A percentile compares a stretch with the other conserved stretches of the same genome.
These are phyloP conservation scores for Patellifolia procumbens DNA, from an alignment of 179 eudicot species.

Conservation along the genomic window DNA sequence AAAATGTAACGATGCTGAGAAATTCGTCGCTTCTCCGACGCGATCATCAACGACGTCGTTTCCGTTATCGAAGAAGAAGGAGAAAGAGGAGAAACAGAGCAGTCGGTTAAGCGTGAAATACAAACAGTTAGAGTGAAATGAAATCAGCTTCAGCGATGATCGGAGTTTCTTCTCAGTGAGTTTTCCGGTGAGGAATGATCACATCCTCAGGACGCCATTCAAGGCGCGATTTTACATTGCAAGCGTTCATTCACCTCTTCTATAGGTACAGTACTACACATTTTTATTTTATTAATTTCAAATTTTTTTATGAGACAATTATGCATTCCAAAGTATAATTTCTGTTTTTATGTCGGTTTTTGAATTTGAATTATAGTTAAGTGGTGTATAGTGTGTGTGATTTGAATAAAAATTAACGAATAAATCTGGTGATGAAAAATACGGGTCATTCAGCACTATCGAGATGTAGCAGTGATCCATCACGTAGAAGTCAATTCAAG, in stretches of 20 bases:
- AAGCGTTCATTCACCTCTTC: slow-evolving; percentile 58
- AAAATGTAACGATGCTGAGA: slow-evolving; percentile 27
- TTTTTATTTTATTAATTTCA: background rate
- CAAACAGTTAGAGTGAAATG: slow-evolving; percentile 54
- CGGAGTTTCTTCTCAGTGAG: slow-evolving; percentile 27
- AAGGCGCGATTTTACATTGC: slow-evolving; percentile 88
- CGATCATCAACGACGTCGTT: slow-evolving; percentile 22
- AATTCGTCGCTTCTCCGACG: slow-evolving; percentile 27
- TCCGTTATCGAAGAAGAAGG: slow-evolving; percentile 19
- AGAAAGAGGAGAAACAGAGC: slow-evolving; percentile 31
- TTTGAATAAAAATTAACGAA: background rate
- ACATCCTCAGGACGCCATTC: slow-evolving; percentile 68
- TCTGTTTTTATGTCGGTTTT: background rate
- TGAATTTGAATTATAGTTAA: too few species aligned
- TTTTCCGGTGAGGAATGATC: slow-evolving; percentile 30
- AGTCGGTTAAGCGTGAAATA: slow-evolving; percentile 38
- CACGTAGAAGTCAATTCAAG: slow-evolving; percentile 37
- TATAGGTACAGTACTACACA: slow-evolving; percentile 36
- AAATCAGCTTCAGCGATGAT: slow-evolving; percentile 53
- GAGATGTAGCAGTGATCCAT: slow-evolving; percentile 52
- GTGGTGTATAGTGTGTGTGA: too few species aligned
- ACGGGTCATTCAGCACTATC: slow-evolving; percentile 45
- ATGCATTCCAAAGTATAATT: background rate
- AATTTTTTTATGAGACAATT: background rate
- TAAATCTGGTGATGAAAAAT: background rate